phyloP scores from a whole-genome alignment of 495 filamentous ascomycete genomes.

The Platismatia glauca region DNA sequence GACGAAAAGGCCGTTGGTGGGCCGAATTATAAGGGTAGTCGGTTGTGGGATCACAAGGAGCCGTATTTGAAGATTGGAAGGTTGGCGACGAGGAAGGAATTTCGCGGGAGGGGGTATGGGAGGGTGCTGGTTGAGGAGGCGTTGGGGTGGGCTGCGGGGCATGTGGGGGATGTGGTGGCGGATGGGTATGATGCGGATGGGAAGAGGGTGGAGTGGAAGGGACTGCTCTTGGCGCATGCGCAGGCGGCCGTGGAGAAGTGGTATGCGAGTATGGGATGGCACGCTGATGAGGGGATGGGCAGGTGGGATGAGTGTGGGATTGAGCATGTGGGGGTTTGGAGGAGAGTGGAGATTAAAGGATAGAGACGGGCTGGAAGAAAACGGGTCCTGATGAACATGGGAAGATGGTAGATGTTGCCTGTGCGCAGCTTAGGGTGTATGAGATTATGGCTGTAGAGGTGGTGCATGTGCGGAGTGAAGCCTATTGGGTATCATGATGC shows the following conservation, averaged over 20 bases:
- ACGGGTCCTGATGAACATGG: not conserved
- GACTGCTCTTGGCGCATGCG: slow-evolving; percentile 66
- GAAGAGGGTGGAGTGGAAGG: slow-evolving; percentile 46
- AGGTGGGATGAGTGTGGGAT: slow-evolving; percentile 79
- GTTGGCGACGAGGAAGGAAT: slow-evolving; percentile 55
- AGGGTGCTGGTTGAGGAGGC: slow-evolving; percentile 53
- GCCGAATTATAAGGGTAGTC: slow-evolving; percentile 34
- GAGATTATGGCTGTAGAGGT: not conserved
- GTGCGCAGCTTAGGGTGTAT: not conserved
- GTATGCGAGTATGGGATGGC: slow-evolving; percentile 62
- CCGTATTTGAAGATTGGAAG: slow-evolving; percentile 72
- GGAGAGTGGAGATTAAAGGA: slow-evolving; percentile 22
- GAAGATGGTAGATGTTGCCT: not conserved
- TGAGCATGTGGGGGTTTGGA: slow-evolving; percentile 74
- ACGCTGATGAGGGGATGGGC: slow-evolving; percentile 59
- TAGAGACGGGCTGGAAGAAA: not conserved
- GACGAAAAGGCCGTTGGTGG: slow-evolving; percentile 12
- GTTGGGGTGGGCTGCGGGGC: slow-evolving; percentile 49
- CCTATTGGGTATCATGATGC: not conserved
- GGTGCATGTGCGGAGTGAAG: not conserved
- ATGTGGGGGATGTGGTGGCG: slow-evolving; percentile 41
- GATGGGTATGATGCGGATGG: slow-evolving; percentile 23
- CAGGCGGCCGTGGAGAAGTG: slow-evolving; percentile 51
- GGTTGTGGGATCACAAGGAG: slow-evolving; percentile 49
- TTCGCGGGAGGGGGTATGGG: slow-evolving; percentile 54